A percentile compares a stretch with the other conserved stretches of the same genome.
Conservation (phyloP, 2,329 filamentous ascomycete species). For the Aspergillus floridensis region DNA sequence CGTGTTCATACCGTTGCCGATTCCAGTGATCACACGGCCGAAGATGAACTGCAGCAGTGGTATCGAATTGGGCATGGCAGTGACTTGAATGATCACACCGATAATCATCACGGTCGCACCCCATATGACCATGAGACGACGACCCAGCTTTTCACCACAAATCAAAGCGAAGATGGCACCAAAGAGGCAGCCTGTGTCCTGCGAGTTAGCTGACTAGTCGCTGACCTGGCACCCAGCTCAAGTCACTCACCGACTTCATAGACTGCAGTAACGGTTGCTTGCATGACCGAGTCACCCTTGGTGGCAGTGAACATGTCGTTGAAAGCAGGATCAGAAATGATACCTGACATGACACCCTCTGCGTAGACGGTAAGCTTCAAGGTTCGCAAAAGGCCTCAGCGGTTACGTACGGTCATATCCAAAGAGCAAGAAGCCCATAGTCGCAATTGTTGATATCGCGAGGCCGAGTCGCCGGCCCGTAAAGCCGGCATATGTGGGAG, state of each 20-base stretch:
- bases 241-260: constrained; percentile 27
- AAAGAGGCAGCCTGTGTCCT: constrained; percentile 9
- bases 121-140: constrained; percentile 15
- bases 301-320: constrained; percentile 36
- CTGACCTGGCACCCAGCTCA: too few relatives aligned
- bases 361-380: background rate
- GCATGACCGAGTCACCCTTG: constrained; percentile 39
- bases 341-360: constrained; percentile 43
- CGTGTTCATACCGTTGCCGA: constrained; percentile 21
- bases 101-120: constrained; percentile 19
- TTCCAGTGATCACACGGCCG: constrained; percentile 20
- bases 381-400: background rate
- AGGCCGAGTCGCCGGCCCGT: constrained; percentile 57
- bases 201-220: background rate
- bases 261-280: constrained; percentile 33
- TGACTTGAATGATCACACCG: constrained; percentile 18
- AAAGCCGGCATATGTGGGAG: constrained; percentile 55
- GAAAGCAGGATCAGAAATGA: constrained; percentile 35
- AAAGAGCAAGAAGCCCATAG: constrained; percentile 61
- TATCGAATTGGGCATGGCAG: constrained; percentile 13
- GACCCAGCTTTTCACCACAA: constrained; percentile 15
- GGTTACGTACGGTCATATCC: constrained; percentile 53
- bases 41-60: constrained; percentile 21
- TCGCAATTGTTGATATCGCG: constrained; percentile 61
- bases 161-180: constrained; percentile 18